Evolutionary conservation across 805 yeast genomes (phyloP).

Genomic region (Teunomyces gatunensis): DNA sequence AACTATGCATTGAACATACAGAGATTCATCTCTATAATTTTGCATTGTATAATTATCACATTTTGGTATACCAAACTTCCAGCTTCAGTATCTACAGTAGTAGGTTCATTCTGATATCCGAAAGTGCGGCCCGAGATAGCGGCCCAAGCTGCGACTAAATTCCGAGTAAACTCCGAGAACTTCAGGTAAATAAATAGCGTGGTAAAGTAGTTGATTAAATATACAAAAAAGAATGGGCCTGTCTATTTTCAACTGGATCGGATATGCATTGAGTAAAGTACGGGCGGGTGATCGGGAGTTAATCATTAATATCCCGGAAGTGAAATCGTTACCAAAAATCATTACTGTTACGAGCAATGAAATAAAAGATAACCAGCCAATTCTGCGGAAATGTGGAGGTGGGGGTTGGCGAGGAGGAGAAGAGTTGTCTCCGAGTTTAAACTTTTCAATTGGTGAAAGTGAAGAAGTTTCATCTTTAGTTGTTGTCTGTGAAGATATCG

Average conservation of each 20-base stretch:
- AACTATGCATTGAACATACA: too few relatives aligned
- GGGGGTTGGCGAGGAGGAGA: constrained; percentile 9
- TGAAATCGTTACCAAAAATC: neutral
- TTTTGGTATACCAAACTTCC: too few relatives aligned
- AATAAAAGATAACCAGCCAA: constrained; percentile 9
- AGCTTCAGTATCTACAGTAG: too few relatives aligned
- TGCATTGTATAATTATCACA: too few relatives aligned
- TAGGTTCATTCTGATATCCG: too few relatives aligned
- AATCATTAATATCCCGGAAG: neutral
- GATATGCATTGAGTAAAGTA: neutral
- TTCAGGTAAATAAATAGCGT: neutral
- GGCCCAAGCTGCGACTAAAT: too few relatives aligned
- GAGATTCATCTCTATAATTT: too few relatives aligned
- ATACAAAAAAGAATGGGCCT: neutral
- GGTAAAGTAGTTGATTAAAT: neutral
- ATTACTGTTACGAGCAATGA: constrained; percentile 10
- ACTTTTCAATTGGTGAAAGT: neutral
- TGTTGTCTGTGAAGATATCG: constrained; percentile 13
- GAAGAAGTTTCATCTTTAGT: constrained; percentile 9
- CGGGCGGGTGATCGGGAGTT: neutral
- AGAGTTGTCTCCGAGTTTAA: constrained; percentile 9
- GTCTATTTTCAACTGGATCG: neutral
- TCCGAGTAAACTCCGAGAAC: neutral
- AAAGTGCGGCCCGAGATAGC: too few relatives aligned
- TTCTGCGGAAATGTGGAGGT: constrained; percentile 12